A percentile compares a stretch with the other conserved stretches of the same genome.
Evolutionary conservation across 768 basidiomycete genomes (phyloP).

Genomic region (Naganishia vishniacii): DNA sequence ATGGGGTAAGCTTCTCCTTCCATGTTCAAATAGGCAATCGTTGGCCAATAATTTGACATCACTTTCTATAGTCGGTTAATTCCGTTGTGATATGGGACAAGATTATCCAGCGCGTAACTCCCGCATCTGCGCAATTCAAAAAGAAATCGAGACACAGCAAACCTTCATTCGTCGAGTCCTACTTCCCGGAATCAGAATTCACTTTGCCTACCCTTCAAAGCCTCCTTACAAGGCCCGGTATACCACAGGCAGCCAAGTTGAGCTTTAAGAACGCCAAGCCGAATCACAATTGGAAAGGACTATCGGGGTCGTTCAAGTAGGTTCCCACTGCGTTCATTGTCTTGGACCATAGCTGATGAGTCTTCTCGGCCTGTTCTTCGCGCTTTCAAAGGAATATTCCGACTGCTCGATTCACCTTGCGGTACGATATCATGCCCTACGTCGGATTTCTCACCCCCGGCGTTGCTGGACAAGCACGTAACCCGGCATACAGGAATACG

Average conservation of each 20-base stretch:
- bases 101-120: constrained; percentile 23
- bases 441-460: constrained; percentile 26
- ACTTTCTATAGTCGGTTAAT: constrained; percentile 9
- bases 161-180: constrained; percentile 10
- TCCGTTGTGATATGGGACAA: constrained; percentile 27
- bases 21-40: not conserved
- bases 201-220: not conserved
- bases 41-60: not conserved
- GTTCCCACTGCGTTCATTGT: not conserved
- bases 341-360: not conserved
- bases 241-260: constrained; percentile 7
- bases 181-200: constrained; percentile 17
- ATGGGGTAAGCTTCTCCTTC: constrained; percentile 12
- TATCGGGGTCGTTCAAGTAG: constrained; percentile 25
- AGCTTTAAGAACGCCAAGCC: constrained; percentile 16
- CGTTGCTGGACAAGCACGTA: constrained; percentile 21
- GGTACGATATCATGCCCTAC: constrained; percentile 30
- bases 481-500: constrained; percentile 17
- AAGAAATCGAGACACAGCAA: not conserved
- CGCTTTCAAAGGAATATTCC: constrained; percentile 6
- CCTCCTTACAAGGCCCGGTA: not conserved
- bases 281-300: constrained; percentile 25
- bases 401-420: constrained; percentile 9
- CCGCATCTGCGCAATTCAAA: not conserved
- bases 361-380: not conserved